A percentile compares a stretch with the other conserved stretches of the same genome.
Conservation (phyloP, 169 alveolate species). For the Plasmodium inui region DNA sequence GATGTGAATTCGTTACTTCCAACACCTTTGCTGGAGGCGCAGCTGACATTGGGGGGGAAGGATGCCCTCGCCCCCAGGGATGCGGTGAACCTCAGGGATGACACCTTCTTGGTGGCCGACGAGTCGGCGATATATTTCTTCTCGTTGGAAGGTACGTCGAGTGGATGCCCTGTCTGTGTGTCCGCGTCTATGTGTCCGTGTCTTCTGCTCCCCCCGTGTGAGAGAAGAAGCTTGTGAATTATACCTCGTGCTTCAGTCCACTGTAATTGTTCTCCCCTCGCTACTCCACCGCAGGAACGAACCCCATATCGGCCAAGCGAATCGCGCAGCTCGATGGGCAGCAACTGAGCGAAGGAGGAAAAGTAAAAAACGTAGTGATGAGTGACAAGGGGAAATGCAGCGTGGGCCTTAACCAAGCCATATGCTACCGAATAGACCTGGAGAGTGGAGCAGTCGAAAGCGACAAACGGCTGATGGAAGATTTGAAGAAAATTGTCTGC, state of each 20-base stretch:
- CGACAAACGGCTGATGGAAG: slow-evolving; percentile 17
- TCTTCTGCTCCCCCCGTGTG: neutral
- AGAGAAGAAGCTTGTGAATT: neutral
- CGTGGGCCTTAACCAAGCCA: slow-evolving; percentile 33
- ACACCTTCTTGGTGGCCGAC: slow-evolving; percentile 17
- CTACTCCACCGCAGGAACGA: neutral
- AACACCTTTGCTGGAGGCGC: slow-evolving; percentile 5
- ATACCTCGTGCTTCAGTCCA: neutral
- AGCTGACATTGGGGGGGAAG: neutral
- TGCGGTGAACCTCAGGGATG: slow-evolving; percentile 9
- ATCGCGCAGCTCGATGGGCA: neutral
- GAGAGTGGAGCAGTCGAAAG: slow-evolving; percentile 33
- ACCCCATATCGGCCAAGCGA: neutral
- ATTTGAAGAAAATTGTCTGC: slow-evolving; percentile 43
- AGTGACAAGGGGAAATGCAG: slow-evolving; percentile 18
- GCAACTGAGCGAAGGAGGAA: neutral
- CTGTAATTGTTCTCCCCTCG: neutral
- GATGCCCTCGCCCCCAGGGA: neutral
- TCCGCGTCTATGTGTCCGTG: neutral
- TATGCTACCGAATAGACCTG: slow-evolving; percentile 52
- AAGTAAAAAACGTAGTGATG: slow-evolving; percentile 15
- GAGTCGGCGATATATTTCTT: slow-evolving; percentile 9
- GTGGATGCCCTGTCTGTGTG: neutral
- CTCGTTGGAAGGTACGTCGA: slow-evolving; percentile 15
- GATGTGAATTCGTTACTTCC: slow-evolving; percentile 47